Evolutionary conservation across 2,329 filamentous ascomycete species (phyloP), one percentile per base, ranked within the genome.

Genomic region (Claviceps purpurea): DNA sequence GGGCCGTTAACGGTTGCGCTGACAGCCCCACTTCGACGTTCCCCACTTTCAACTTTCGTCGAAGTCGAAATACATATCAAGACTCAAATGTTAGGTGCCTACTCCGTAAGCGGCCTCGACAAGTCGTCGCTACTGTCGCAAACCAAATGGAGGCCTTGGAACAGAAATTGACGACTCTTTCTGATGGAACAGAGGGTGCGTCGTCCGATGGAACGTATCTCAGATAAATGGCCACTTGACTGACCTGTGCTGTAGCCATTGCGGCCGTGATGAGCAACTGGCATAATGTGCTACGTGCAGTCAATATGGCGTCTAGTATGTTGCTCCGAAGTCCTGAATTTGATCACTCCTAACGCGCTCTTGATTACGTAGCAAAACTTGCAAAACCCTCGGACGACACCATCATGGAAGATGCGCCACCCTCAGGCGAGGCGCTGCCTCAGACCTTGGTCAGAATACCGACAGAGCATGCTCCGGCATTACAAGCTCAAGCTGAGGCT

Each of bases 381-480:
- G 78, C 85, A 16, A 81, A 77, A 59, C 77, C 82, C 2, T 75
- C 76, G 59, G 61, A 70, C 45, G 67, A 70, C 20, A 46, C 57
- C 37, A 47, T 57, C 4, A 48, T 48, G 30, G 63, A 66, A 49
- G 67, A 72, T 43, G 38, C 38, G 26, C 11, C 47, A 39, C 66
- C 69, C 56, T 66, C 73, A 50, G 59, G 69, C 51, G 61, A 74
- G n/a, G 70, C 78, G 42, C 72, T 93, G 42, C 88, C 88, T 1
- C 85, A 91, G 63, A 91, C 87, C 18, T 75, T 94, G 16, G 88
- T 94, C 39, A 81, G 88, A 56, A 91, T 93, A 58, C 88, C 88
- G 1, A 89, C 87, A 16, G 85, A 91, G 58, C 86, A 90, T 67
- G 81, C 81, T 13, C 80, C 81, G 26, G 70, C 78, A 24, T 64